These are phyloP conservation scores for Allium sativum DNA, from an alignment of 106 monocot species.

Conservation along the genomic window DNA sequence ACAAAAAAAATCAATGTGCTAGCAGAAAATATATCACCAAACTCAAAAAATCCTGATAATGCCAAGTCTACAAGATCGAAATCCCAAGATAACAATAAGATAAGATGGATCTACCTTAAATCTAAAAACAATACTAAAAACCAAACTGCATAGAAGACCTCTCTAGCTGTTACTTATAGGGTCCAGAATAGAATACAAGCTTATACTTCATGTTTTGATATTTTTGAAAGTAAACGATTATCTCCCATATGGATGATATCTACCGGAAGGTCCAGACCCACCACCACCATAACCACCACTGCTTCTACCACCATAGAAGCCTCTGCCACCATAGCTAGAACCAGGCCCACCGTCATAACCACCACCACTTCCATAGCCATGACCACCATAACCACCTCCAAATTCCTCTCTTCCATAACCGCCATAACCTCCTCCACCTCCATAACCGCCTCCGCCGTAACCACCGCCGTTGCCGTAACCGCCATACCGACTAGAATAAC, in stretches of 20 bases:
- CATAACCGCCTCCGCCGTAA: slow-evolving; percentile 45
- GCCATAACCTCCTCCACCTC: slow-evolving; percentile 50
- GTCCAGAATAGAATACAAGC: too few species aligned
- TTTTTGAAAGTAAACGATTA: slow-evolving; percentile 10
- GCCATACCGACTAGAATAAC: slow-evolving; percentile 39
- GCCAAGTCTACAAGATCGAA: too few species aligned
- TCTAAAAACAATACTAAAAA: too few species aligned
- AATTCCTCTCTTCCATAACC: slow-evolving; percentile 42
- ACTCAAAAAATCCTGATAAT: too few species aligned
- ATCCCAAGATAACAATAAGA: too few species aligned
- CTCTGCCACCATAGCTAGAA: slow-evolving; percentile 49
- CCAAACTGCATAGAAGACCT: too few species aligned
- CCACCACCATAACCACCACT: slow-evolving; percentile 28
- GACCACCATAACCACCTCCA: slow-evolving; percentile 34
- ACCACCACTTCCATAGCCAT: slow-evolving; percentile 10
- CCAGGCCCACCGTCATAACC: slow-evolving; percentile 21
- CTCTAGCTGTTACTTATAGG: too few species aligned
- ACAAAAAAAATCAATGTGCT: too few species aligned
- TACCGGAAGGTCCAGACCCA: slow-evolving; percentile 32
- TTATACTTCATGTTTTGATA: too few species aligned
- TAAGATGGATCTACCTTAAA: too few species aligned
- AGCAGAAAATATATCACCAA: too few species aligned
- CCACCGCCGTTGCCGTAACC: slow-evolving; percentile 39
- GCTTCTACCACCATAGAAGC: slow-evolving; percentile 51
- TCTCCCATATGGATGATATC: slow-evolving; percentile 82